Evolutionary conservation across 768 basidiomycete genomes (phyloP).

Genomic region (Filobasidium wieringae): DNA sequence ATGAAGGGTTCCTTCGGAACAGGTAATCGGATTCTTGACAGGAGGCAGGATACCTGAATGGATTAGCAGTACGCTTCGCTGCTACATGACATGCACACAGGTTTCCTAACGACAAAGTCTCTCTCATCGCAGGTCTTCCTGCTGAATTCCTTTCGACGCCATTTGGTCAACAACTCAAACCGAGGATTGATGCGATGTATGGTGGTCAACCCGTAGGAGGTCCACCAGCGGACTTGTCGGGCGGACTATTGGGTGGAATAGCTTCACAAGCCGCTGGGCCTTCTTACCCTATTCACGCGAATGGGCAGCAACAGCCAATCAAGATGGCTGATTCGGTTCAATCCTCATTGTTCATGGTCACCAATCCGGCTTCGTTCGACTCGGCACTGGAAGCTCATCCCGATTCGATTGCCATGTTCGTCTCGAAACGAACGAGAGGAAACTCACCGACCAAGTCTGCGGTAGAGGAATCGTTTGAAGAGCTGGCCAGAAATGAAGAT

Average conservation of each 20-base stretch:
- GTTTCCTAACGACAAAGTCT: neutral
- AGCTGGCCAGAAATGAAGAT: constrained; percentile 40
- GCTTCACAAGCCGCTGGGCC: constrained; percentile 10
- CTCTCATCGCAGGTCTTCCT: constrained; percentile 27
- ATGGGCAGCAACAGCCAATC: constrained; percentile 39
- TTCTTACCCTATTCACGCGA: constrained; percentile 25
- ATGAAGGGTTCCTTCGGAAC: neutral
- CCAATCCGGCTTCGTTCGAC: constrained; percentile 62
- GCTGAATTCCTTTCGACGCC: constrained; percentile 77
- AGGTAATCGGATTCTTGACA: constrained; percentile 62
- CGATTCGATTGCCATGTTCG: constrained; percentile 71
- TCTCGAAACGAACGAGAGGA: constrained; percentile 61
- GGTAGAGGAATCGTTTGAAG: constrained; percentile 64
- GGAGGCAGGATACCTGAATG: constrained; percentile 67
- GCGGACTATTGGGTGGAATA: neutral
- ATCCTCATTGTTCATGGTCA: constrained; percentile 57
- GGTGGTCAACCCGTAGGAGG: constrained; percentile 47
- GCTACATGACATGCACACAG: neutral
- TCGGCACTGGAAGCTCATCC: constrained; percentile 54
- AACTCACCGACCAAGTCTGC: constrained; percentile 69
- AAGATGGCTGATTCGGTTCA: constrained; percentile 47
- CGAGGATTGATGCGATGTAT: constrained; percentile 87
- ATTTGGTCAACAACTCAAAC: constrained; percentile 71
- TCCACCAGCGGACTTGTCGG: constrained; percentile 4
- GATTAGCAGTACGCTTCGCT: constrained; percentile 54